These are phyloP conservation scores for Coniochaeta ligniaria DNA, from an alignment of 2,329 filamentous ascomycete genomes.

Conservation along the genomic window DNA sequence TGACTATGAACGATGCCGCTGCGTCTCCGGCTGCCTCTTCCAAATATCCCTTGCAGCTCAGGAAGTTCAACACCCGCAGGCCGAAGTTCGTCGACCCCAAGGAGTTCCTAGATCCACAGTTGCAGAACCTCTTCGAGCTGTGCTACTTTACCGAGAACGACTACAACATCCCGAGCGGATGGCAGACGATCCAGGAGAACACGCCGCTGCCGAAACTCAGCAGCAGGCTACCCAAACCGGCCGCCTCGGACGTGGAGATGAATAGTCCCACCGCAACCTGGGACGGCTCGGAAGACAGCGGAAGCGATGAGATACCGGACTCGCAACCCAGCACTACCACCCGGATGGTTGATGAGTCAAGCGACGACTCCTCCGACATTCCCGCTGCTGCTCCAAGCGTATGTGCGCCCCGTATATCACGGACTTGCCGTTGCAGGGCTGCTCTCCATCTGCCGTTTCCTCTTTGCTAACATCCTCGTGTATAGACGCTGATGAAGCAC, in stretches of 20 bases:
- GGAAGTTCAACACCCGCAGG: conserved; percentile 39
- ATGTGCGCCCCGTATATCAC: conserved; percentile 6
- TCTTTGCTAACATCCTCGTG: conserved; percentile 3
- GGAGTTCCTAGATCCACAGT: conserved; percentile 51
- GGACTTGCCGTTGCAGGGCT: background rate
- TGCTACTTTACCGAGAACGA: conserved; percentile 54
- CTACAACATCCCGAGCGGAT: conserved; percentile 62
- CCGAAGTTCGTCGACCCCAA: conserved; percentile 46
- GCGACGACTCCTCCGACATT: conserved; percentile 41
- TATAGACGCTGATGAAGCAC: conserved; percentile 10
- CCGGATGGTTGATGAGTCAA: conserved; percentile 53
- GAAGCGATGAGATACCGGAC: conserved; percentile 38
- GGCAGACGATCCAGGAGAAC: conserved; percentile 53
- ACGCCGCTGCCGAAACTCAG: conserved; percentile 48
- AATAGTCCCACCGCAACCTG: conserved; percentile 37
- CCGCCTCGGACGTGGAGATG: conserved; percentile 36
- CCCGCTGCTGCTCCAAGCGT: conserved; percentile 25
- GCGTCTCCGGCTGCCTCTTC: conserved; percentile 4
- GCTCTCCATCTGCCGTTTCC: conserved; percentile 5
- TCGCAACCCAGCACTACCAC: conserved; percentile 29
- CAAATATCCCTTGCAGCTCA: conserved; percentile 25
- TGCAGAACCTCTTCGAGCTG: conserved; percentile 72
- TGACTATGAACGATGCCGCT: conserved; percentile 67
- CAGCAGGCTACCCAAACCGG: conserved; percentile 35
- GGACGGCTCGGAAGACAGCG: conserved; percentile 44